These are phyloP conservation scores for Wallacemonas sp. DNA, from an alignment of 208 protist species.

Conservation along the genomic window DNA sequence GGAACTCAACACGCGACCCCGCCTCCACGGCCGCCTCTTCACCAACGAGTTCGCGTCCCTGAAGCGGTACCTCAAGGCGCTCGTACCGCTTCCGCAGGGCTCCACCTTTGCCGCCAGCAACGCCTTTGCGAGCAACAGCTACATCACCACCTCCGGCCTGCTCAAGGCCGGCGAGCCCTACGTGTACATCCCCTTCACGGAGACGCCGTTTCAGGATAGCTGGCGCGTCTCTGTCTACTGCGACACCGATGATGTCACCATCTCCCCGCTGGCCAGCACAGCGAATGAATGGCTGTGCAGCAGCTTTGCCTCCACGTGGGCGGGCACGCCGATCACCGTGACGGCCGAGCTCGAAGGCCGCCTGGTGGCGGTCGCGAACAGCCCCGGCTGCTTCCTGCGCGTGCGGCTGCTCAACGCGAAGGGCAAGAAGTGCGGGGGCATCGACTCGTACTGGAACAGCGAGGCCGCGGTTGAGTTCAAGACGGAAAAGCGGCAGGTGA, in stretches of 20 bases:
- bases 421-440: constrained; percentile 68
- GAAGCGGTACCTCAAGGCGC: constrained; percentile 86
- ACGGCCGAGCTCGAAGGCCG: constrained; percentile 55
- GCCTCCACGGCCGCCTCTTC: constrained; percentile 88
- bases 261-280: constrained; percentile 49
- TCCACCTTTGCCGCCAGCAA: constrained; percentile 90
- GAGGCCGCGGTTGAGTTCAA: constrained; percentile 80
- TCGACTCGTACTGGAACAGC: constrained; percentile 85
- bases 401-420: constrained; percentile 56
- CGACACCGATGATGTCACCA: constrained; percentile 77
- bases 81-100: constrained; percentile 85
- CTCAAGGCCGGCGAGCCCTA: constrained; percentile 69
- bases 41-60: constrained; percentile 64
- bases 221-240: constrained; percentile 89
- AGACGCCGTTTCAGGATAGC: constrained; percentile 71
- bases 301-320: constrained; percentile 55
- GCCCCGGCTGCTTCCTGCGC: constrained; percentile 67
- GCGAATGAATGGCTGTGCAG: constrained; percentile 71
- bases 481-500: constrained; percentile 26
- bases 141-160: constrained; percentile 80
- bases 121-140: constrained; percentile 83
- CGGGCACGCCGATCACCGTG: constrained; percentile 55
- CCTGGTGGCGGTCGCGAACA: constrained; percentile 69
- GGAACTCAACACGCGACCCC: constrained; percentile 70
- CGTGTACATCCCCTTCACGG: constrained; percentile 90